Evolutionary conservation across 2,329 filamentous ascomycete genomes (phyloP).

Genomic region (Colletotrichum phormii): DNA sequence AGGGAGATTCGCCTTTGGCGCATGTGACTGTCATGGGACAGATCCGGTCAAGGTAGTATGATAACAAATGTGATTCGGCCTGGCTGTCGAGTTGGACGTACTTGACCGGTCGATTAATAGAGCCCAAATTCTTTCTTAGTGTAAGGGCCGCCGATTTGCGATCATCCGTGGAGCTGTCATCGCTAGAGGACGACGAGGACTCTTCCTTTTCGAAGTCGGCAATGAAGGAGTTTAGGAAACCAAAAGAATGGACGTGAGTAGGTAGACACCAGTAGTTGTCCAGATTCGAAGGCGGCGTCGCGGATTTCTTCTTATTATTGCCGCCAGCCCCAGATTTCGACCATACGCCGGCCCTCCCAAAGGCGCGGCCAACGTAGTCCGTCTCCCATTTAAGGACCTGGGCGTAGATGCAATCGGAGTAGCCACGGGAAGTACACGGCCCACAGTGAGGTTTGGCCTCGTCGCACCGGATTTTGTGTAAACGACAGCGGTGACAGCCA

Average conservation of each 20-base stretch:
- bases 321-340: slow-evolving; percentile 35
- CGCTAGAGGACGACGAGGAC: slow-evolving; percentile 13
- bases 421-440: slow-evolving; percentile 37
- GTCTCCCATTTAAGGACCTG: slow-evolving; percentile 44
- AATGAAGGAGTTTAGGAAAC: slow-evolving; percentile 23
- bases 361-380: slow-evolving; percentile 44
- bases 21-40: slow-evolving; percentile 36
- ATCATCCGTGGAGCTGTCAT: slow-evolving; percentile 21
- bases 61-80: slow-evolving; percentile 29
- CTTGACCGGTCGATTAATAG: slow-evolving; percentile 12
- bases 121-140: slow-evolving; percentile 14
- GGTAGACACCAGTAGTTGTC: slow-evolving; percentile 22
- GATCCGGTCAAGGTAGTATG: slow-evolving; percentile 35
- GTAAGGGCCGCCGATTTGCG: slow-evolving; percentile 10
- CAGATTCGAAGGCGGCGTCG: slow-evolving; percentile 13
- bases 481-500: slow-evolving; percentile 41
- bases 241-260: slow-evolving; percentile 20
- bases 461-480: slow-evolving; percentile 41
- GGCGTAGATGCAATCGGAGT: slow-evolving; percentile 36
- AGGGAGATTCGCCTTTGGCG: slow-evolving; percentile 29
- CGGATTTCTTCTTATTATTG: slow-evolving; percentile 7
- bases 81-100: slow-evolving; percentile 20
- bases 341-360: slow-evolving; percentile 46
- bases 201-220: slow-evolving; percentile 18
- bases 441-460: slow-evolving; percentile 39